phyloP scores from a whole-genome alignment of 177 flowering plant genomes.

The Vitis hybrid region DNA sequence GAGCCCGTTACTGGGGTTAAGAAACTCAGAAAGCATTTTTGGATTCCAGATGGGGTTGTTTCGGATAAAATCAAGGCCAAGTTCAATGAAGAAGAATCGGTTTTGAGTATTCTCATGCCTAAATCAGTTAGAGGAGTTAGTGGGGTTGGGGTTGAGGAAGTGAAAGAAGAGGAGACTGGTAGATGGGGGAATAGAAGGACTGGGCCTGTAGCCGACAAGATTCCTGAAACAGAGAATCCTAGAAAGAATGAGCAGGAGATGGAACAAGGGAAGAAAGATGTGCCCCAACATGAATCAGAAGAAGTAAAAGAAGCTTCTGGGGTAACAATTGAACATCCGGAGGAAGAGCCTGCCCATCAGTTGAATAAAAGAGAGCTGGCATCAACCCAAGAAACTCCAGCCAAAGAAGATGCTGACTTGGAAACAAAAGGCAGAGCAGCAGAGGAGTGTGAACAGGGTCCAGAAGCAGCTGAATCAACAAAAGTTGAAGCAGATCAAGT shows the following conservation, averaged over 20 bases:
- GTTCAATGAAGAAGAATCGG: slow-evolving; percentile 33
- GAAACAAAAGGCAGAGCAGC: no score
- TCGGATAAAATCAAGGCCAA: slow-evolving; percentile 35
- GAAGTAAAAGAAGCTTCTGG: not conserved
- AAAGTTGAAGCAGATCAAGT: not conserved
- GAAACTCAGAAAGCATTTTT: slow-evolving; percentile 32
- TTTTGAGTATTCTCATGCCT: slow-evolving; percentile 43
- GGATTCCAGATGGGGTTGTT: slow-evolving; percentile 43
- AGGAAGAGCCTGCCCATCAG: no score
- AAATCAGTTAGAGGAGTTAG: slow-evolving; percentile 36
- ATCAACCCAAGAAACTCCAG: no score
- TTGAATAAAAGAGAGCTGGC: no score
- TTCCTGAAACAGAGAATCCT: no score
- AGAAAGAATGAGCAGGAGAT: not conserved
- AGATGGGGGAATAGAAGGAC: no score
- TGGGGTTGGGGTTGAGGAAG: slow-evolving; percentile 33
- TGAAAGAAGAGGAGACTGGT: slow-evolving; percentile 1
- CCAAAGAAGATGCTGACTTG: no score
- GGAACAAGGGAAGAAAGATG: no score
- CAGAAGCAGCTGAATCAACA: not conserved
- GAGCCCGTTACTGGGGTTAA: slow-evolving; percentile 20
- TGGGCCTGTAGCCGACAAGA: no score
- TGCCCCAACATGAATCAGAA: no score
- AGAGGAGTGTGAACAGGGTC: no score
- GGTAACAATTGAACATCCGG: not conserved